Conservation (phyloP, 257 asterid species). For the Penstemon barbatus region DNA sequence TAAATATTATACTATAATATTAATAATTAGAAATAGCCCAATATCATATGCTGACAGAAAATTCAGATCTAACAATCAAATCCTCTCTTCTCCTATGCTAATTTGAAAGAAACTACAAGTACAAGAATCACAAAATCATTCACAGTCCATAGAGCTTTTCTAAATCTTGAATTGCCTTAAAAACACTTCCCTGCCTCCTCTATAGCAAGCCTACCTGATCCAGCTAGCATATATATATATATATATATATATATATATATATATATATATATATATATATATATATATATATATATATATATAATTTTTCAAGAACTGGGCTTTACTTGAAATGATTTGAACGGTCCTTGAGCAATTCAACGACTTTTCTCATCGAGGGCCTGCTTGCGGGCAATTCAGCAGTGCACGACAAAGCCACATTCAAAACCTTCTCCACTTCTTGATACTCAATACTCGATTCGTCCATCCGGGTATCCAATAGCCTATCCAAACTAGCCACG, state of each 20-base stretch:
- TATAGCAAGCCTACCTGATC: too few species aligned
- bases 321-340: slow-evolving; percentile 33
- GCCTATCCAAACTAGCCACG: slow-evolving; percentile 30
- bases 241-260: too few species aligned
- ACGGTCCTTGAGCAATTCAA: slow-evolving; percentile 55
- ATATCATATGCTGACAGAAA: too few species aligned
- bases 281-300: too few species aligned
- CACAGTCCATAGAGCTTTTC: not conserved
- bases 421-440: slow-evolving; percentile 51
- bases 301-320: not conserved
- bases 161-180: too few species aligned
- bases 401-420: slow-evolving; percentile 63
- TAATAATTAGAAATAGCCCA: too few species aligned
- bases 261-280: too few species aligned
- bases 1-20: too few species aligned
- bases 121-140: not conserved
- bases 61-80: too few species aligned
- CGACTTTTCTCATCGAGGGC: slow-evolving; percentile 84
- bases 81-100: not conserved
- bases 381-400: slow-evolving; percentile 58
- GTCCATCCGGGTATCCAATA: slow-evolving; percentile 56
- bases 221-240: too few species aligned
- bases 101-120: not conserved
- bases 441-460: slow-evolving; percentile 35
- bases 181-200: too few species aligned